phyloP scores from a whole-genome alignment of 768 basidiomycete genomes.

The Leccinum subtestaceum region DNA sequence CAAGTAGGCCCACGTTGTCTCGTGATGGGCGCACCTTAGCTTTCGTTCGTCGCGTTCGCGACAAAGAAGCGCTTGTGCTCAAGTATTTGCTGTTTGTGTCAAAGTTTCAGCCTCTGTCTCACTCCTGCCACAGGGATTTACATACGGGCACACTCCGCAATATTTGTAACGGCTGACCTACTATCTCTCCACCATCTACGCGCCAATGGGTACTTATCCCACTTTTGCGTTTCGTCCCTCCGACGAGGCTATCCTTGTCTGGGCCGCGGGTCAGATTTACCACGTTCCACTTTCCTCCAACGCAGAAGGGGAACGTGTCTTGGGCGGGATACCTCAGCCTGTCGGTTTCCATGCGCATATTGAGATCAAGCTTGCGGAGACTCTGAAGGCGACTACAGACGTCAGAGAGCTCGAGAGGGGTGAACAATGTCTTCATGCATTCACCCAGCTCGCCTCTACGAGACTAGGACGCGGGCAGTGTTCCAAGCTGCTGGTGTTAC shows the following conservation, averaged over 20 bases:
- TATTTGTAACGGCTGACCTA: conserved; percentile 70
- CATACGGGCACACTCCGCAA: conserved; percentile 61
- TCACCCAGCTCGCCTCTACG: conserved; percentile 59
- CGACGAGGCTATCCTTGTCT: conserved; percentile 51
- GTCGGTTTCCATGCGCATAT: conserved; percentile 63
- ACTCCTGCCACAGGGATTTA: conserved; percentile 49
- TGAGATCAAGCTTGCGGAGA: conserved; percentile 63
- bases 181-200: conserved; percentile 59
- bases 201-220: conserved; percentile 80
- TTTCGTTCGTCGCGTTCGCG: conserved; percentile 69
- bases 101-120: not conserved
- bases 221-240: conserved; percentile 56
- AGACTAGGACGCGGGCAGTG: conserved; percentile 49
- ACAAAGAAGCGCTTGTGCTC: conserved; percentile 69
- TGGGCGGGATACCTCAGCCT: conserved; percentile 38
- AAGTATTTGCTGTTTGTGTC: conserved; percentile 44
- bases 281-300: conserved; percentile 47
- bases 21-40: conserved; percentile 67
- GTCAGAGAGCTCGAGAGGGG: conserved; percentile 52
- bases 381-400: conserved; percentile 46
- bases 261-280: conserved; percentile 72
- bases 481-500: conserved; percentile 65
- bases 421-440: conserved; percentile 57
- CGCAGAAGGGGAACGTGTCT: conserved; percentile 47
- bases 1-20: conserved; percentile 68